Evolutionary conservation across 2,329 filamentous ascomycete species (phyloP).

Genomic region (Aspergillus texensis): DNA sequence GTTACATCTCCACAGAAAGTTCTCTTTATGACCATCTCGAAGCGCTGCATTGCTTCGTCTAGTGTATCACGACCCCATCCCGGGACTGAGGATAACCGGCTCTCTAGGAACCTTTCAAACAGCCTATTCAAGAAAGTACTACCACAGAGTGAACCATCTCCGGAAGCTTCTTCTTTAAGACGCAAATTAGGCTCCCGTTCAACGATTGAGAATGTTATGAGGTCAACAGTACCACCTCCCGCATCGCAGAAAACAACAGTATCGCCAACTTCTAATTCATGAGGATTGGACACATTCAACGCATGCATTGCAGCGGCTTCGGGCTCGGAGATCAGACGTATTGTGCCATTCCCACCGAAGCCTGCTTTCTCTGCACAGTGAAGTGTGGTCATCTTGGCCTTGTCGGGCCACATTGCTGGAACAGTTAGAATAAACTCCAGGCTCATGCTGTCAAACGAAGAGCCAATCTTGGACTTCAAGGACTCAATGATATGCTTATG

Average conservation of each 20-base stretch:
- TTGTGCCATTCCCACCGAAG: constrained; percentile 5
- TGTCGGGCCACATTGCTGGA: constrained; percentile 34
- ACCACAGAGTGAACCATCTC: constrained; percentile 29
- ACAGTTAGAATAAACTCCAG: constrained; percentile 30
- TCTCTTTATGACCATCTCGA: constrained; percentile 29
- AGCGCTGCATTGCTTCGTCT: constrained; percentile 27
- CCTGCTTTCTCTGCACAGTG: constrained; percentile 19
- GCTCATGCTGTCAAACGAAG: background rate
- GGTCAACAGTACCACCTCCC: constrained; percentile 31
- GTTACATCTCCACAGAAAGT: constrained; percentile 23
- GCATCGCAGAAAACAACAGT: constrained; percentile 32
- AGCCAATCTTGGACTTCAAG: constrained; percentile 6
- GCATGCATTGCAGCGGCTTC: constrained; percentile 28
- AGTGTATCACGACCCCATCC: constrained; percentile 30
- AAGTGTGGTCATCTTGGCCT: constrained; percentile 23
- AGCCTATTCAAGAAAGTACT: constrained; percentile 32
- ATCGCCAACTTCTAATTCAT: constrained; percentile 20
- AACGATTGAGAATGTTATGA: constrained; percentile 33
- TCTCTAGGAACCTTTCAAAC: constrained; percentile 27
- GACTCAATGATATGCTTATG: constrained; percentile 14
- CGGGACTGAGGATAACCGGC: constrained; percentile 14
- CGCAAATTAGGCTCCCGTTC: constrained; percentile 25
- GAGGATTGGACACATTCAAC: constrained; percentile 13
- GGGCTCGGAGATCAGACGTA: constrained; percentile 26
- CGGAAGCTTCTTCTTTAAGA: constrained; percentile 28